Percentiles rank a stretch among this genome's conserved stretches.
Conservation (phyloP, 805 yeast genomes). For the Candida orba region DNA sequence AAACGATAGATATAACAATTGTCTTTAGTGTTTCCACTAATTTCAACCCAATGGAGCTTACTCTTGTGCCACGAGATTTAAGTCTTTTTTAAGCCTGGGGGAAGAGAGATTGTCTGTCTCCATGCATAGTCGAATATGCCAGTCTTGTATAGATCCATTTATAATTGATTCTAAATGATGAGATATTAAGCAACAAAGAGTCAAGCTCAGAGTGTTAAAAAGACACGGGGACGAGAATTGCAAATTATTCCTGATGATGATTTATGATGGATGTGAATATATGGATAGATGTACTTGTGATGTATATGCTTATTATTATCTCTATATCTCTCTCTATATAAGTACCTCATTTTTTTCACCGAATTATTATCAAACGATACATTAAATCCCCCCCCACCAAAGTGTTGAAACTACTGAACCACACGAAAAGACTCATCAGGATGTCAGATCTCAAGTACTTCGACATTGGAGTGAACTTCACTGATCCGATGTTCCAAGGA, state of each 20-base stretch:
- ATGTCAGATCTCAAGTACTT: slow-evolving; percentile 13
- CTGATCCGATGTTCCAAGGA: slow-evolving; percentile 87
- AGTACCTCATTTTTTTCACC: too few species aligned
- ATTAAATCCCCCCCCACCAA: too few species aligned
- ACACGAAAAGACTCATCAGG: background rate
- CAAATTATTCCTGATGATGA: slow-evolving; percentile 26
- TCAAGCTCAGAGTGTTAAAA: slow-evolving; percentile 70
- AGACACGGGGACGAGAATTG: slow-evolving; percentile 64
- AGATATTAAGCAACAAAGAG: slow-evolving; percentile 79
- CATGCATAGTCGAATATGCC: slow-evolving; percentile 64
- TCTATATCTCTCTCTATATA: too few species aligned
- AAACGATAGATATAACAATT: slow-evolving; percentile 76
- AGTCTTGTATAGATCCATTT: slow-evolving; percentile 27
- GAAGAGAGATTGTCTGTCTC: slow-evolving; percentile 15
- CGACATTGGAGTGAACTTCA: slow-evolving; percentile 67
- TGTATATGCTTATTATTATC: too few species aligned
- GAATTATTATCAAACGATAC: too few species aligned
- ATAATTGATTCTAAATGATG: slow-evolving; percentile 50
- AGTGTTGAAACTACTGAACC: too few species aligned
- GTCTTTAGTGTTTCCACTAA: slow-evolving; percentile 24
- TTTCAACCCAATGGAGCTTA: slow-evolving; percentile 80
- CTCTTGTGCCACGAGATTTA: slow-evolving; percentile 63
- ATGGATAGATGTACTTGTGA: too few species aligned
- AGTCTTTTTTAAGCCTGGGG: slow-evolving; percentile 22
- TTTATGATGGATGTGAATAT: background rate